Conservation (phyloP, 2,329 filamentous ascomycete genomes). For the Alternaria conjuncta region DNA sequence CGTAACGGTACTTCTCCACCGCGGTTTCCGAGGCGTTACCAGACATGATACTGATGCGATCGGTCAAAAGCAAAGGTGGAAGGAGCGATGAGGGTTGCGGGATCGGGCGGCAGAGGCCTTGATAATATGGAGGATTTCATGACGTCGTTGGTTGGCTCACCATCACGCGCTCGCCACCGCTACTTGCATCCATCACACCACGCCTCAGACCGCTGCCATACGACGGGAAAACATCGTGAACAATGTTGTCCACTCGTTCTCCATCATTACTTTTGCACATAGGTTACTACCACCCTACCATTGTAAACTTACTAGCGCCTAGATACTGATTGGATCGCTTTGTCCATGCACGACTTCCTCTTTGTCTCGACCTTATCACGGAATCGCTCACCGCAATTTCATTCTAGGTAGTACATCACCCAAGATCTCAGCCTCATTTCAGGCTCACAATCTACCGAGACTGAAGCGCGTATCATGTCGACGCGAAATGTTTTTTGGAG, state of each 20-base stretch:
- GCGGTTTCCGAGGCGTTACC: conserved; percentile 18
- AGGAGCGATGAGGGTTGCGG: not conserved
- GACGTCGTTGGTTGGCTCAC: conserved; percentile 17
- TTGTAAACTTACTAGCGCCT: not conserved
- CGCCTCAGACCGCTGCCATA: not conserved
- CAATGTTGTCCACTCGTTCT: not conserved
- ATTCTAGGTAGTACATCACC: not conserved
- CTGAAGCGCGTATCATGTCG: not conserved
- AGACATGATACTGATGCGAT: conserved; percentile 17
- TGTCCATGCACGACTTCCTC: not conserved
- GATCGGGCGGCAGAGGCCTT: not conserved
- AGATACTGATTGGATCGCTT: not conserved
- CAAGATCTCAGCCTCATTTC: not conserved
- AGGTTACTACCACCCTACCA: not conserved
- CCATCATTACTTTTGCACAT: not conserved
- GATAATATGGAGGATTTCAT: conserved; percentile 8
- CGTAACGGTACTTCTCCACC: conserved; percentile 39
- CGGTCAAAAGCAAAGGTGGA: not conserved
- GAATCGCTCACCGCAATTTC: not conserved
- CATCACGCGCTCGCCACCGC: conserved; percentile 12
- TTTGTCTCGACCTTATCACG: not conserved
- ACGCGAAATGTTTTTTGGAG: not conserved
- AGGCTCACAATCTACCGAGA: not conserved
- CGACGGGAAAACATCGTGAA: not conserved
- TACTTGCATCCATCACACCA: conserved; percentile 7